Conservation (phyloP, 352 stramenopile species). For the Phytophthora chlamydospora region DNA sequence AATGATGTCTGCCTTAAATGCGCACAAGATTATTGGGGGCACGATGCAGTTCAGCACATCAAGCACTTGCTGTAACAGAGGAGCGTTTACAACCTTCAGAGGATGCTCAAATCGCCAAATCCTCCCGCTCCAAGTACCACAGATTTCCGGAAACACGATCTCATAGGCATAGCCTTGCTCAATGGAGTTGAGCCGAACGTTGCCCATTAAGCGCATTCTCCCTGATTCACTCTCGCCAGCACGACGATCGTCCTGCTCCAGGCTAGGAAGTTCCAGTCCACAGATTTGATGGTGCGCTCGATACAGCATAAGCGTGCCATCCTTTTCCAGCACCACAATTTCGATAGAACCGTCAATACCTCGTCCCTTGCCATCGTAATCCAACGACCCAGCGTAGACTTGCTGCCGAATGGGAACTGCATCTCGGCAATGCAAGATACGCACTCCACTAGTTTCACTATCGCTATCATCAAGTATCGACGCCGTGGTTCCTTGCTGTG, state of each 20-base stretch:
- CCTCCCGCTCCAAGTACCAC: constrained; percentile 24
- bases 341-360: constrained; percentile 23
- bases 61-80: constrained; percentile 45
- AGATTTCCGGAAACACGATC: constrained; percentile 25
- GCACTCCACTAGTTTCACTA: constrained; percentile 13
- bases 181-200: constrained; percentile 36
- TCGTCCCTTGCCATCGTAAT: neutral
- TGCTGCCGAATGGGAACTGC: constrained; percentile 41
- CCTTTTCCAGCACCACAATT: constrained; percentile 48
- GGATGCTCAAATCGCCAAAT: constrained; percentile 54
- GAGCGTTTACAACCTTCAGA: constrained; percentile 34
- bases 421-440: constrained; percentile 45
- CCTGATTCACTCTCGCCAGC: constrained; percentile 3
- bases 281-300: constrained; percentile 42
- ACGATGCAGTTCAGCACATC: constrained; percentile 37
- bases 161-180: constrained; percentile 36
- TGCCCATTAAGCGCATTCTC: constrained; percentile 14
- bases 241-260: neutral
- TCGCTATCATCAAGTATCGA: constrained; percentile 8
- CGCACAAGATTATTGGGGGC: constrained; percentile 17
- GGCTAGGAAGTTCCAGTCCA: constrained; percentile 27
- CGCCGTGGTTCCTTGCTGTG: constrained; percentile 13
- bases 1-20: constrained; percentile 32
- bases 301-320: constrained; percentile 42
- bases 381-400: neutral